Evolutionary conservation across 768 basidiomycete species (phyloP).

Genomic region (Mycena haematopus): DNA sequence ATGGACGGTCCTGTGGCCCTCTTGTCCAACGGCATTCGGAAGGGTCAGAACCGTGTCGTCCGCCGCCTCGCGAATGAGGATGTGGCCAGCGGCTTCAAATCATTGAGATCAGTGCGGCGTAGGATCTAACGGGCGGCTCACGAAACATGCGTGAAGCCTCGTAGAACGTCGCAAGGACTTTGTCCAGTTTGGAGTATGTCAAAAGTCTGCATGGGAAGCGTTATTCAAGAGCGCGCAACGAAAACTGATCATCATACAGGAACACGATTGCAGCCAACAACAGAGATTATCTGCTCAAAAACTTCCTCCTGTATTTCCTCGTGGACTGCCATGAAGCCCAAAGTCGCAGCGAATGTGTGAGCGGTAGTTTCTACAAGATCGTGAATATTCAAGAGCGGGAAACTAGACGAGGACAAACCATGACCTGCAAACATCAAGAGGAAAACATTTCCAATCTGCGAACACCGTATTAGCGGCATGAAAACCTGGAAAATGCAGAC

Average conservation of each 20-base stretch:
- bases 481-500: constrained; percentile 16
- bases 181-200: constrained; percentile 33
- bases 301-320: constrained; percentile 58
- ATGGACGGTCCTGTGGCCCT: constrained; percentile 31
- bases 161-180: constrained; percentile 38
- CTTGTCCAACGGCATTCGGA: constrained; percentile 36
- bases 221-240: background rate
- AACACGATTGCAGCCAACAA: constrained; percentile 43
- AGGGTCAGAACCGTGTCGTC: constrained; percentile 37
- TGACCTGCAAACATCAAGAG: constrained; percentile 64
- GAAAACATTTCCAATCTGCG: constrained; percentile 59
- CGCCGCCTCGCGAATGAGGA: constrained; percentile 36
- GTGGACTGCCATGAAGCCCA: constrained; percentile 53
- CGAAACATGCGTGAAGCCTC: constrained; percentile 40
- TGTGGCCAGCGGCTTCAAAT: constrained; percentile 30
- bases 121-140: constrained; percentile 21
- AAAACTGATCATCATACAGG: constrained; percentile 33
- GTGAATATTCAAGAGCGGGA: background rate
- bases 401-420: constrained; percentile 39
- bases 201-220: constrained; percentile 21
- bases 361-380: constrained; percentile 54
- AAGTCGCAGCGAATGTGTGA: constrained; percentile 51
- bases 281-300: constrained; percentile 47
- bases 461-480: background rate
- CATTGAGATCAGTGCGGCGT: background rate